Base-by-base conservation (phyloP, 306 rosid species). In the Boehmeria nivea region DNA sequence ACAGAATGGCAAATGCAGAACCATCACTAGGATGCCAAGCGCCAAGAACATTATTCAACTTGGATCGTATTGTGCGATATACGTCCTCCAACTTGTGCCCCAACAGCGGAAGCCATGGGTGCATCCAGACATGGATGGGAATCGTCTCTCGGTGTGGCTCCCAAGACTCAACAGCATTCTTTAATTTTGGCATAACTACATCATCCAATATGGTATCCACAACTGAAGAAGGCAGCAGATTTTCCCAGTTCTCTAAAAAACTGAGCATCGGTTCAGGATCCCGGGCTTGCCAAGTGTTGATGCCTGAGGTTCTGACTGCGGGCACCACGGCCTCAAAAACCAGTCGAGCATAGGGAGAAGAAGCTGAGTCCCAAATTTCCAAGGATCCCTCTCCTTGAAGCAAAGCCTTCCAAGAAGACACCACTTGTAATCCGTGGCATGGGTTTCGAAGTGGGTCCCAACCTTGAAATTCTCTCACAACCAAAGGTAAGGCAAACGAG, bases 1-100 rank as follows among this genome's bases (percentile, higher is more conserved):
- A 85, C 60, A 91, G 69, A 70, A 91, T 81, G 42, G 87, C 74
- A 73, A 80, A 78, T 3, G 96, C 93, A 76, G 89, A 91, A 1
- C 63, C 79, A 72, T 87, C 99, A 61, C 88, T 87, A 12, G 95
- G 95, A 64, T 91, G 95, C 99, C 96, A 91, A 28, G 89, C 96
- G 43, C 89, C 95, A 54, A 91, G 94, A 79, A 85, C 78, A 51
- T 76, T 67, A 67, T 89, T 75, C 78, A 87, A 67, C 83, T 84
- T 91, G 56, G 65, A 79, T n/a, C 94, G 93, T 64, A 91, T 85
- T 37, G 62, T 77, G 59, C 81, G 88, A 69, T 77, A 91, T 47
- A 85, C 69, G 20, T 80, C 84, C 77, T 91, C 94, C 76, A 91
- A 61, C 69, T 77, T 85, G 75, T 77, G 72, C 33, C 94, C 96